phyloP scores from a whole-genome alignment of 2,329 filamentous ascomycete species.

The Blastomyces silverae region DNA sequence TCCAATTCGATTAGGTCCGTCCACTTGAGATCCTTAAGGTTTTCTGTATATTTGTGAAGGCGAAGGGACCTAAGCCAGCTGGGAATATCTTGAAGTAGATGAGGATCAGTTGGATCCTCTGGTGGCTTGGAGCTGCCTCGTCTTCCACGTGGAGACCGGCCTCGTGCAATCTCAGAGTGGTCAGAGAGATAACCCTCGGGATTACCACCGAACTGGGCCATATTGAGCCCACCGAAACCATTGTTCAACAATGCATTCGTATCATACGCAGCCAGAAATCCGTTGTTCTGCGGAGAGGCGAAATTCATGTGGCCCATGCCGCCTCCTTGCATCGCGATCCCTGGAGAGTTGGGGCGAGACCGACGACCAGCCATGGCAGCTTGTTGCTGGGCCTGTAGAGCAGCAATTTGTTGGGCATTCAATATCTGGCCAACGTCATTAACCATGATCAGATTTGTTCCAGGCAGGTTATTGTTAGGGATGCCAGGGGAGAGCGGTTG shows the following conservation, averaged over 20 bases:
- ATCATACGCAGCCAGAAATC: slow-evolving; percentile 85
- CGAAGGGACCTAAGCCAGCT: slow-evolving; percentile 91
- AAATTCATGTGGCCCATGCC: slow-evolving; percentile 58
- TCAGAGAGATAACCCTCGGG: slow-evolving; percentile 89
- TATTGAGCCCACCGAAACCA: slow-evolving; percentile 62
- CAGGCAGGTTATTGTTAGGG: slow-evolving; percentile 56
- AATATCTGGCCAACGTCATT: slow-evolving; percentile 87
- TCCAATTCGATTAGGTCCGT: slow-evolving; percentile 85
- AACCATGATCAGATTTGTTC: slow-evolving; percentile 82
- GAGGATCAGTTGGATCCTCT: slow-evolving; percentile 90
- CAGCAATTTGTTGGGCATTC: slow-evolving; percentile 75
- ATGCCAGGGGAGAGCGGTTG: slow-evolving; percentile 60
- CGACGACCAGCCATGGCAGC: slow-evolving; percentile 50
- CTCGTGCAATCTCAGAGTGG: slow-evolving; percentile 83
- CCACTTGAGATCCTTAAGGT: slow-evolving; percentile 96
- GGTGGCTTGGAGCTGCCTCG: slow-evolving; percentile 94
- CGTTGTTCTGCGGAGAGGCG: slow-evolving; percentile 85
- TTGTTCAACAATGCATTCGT: slow-evolving; percentile 63
- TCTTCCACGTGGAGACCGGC: slow-evolving; percentile 83
- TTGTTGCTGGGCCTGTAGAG: slow-evolving; percentile 63
- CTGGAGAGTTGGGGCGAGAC: slow-evolving; percentile 84
- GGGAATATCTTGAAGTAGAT: slow-evolving; percentile 86
- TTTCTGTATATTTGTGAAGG: slow-evolving; percentile 97
- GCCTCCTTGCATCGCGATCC: slow-evolving; percentile 66
- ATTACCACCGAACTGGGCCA: slow-evolving; percentile 65